These are phyloP conservation scores for Magnolia changhungtana DNA, from an alignment of 164 flowering plant genomes.

Conservation along the genomic window DNA sequence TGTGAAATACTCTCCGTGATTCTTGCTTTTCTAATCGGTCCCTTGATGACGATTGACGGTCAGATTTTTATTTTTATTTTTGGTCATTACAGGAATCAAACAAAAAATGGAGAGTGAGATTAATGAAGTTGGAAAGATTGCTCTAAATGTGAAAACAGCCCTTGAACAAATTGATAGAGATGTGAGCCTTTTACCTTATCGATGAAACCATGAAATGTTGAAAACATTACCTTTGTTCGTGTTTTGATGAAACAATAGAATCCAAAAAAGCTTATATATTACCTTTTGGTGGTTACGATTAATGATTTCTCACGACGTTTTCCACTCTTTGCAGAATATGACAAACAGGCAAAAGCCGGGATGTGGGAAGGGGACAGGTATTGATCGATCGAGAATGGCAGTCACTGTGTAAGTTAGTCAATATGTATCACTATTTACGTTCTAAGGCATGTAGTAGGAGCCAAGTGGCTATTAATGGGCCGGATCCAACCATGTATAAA, in stretches of 20 bases:
- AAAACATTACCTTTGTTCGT: background rate
- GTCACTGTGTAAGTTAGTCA: constrained; percentile 51
- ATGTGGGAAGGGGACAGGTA: constrained; percentile 75
- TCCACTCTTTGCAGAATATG: constrained; percentile 38
- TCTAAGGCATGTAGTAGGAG: background rate
- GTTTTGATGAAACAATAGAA: background rate
- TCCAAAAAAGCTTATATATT: too few species aligned
- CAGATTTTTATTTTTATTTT: background rate
- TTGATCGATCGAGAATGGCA: constrained; percentile 71
- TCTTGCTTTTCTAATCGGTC: background rate
- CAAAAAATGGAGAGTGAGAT: constrained; percentile 72
- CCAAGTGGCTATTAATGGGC: too few species aligned
- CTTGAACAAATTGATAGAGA: constrained; percentile 68
- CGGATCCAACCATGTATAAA: too few species aligned
- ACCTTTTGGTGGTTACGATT: too few species aligned
- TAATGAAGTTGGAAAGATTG: constrained; percentile 74
- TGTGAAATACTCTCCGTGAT: background rate
- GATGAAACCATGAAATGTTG: background rate
- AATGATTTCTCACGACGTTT: background rate
- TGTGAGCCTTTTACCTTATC: constrained; percentile 24
- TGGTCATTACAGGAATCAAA: constrained; percentile 53
- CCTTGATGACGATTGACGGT: background rate
- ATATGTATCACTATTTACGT: background rate
- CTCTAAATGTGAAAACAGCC: constrained; percentile 53
- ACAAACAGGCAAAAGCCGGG: constrained; percentile 75